Conservation (phyloP, 2,329 filamentous ascomycete genomes). For the Calycina herbarum region DNA sequence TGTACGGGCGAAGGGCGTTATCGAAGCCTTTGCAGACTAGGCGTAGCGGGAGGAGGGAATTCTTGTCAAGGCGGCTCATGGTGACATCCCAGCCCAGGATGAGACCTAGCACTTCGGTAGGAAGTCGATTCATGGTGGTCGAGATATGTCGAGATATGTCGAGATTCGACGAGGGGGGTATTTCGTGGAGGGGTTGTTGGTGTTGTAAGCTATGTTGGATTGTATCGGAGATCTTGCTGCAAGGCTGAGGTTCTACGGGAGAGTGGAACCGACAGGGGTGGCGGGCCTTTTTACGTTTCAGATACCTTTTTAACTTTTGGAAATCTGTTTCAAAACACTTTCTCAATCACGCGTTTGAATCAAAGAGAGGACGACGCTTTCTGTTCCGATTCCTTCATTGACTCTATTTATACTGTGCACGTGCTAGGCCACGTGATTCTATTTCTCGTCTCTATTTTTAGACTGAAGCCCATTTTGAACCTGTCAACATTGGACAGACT, state of each 20-base stretch:
- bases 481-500: neutral
- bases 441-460: neutral
- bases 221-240: too few species aligned
- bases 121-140: slow-evolving; percentile 46
- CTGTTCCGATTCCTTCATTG: too few species aligned
- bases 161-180: neutral
- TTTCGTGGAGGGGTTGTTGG: neutral
- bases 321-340: too few species aligned
- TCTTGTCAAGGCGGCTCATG: slow-evolving; percentile 45
- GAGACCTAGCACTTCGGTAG: slow-evolving; percentile 48
- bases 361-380: too few species aligned
- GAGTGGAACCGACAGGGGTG: too few species aligned
- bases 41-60: slow-evolving; percentile 46
- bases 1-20: slow-evolving; percentile 46
- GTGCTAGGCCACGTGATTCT: too few species aligned
- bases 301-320: too few species aligned
- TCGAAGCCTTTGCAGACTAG: slow-evolving; percentile 53
- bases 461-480: neutral
- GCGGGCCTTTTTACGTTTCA: too few species aligned
- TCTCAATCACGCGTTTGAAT: too few species aligned
- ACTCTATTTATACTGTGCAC: too few species aligned
- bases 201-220: too few species aligned
- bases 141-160: neutral
- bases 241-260: too few species aligned
- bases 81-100: slow-evolving; percentile 47